Evolutionary conservation across 768 basidiomycete species (phyloP).

Genomic region (Sarcodon aspratus): DNA sequence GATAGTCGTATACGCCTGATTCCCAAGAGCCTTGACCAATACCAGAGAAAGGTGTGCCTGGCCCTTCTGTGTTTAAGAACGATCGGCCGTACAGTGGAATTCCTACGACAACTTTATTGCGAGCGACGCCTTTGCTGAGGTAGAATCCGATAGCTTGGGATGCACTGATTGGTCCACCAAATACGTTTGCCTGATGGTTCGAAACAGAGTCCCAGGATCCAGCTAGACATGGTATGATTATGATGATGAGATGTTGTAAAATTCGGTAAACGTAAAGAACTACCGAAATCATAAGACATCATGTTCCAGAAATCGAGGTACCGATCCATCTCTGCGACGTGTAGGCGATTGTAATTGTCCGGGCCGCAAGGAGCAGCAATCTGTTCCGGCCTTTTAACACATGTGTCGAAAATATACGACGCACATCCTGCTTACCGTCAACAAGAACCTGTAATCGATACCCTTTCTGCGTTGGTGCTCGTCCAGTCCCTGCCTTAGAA

Average conservation of each 20-base stretch:
- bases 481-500: conserved; percentile 68
- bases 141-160: conserved; percentile 64
- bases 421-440: conserved; percentile 46
- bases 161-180: conserved; percentile 53
- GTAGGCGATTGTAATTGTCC: conserved; percentile 71
- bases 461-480: conserved; percentile 58
- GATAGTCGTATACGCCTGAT: conserved; percentile 85
- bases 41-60: conserved; percentile 70
- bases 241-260: conserved; percentile 2
- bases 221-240: conserved; percentile 28
- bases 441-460: conserved; percentile 49
- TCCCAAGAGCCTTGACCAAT: conserved; percentile 90
- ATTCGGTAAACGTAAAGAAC: conserved; percentile 7
- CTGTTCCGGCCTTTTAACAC: conserved; percentile 23
- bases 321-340: conserved; percentile 75
- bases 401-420: neutral
- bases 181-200: conserved; percentile 83
- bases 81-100: conserved; percentile 91
- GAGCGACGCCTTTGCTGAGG: conserved; percentile 53
- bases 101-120: conserved; percentile 78
- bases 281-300: conserved; percentile 87
- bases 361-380: conserved; percentile 91
- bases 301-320: conserved; percentile 95
- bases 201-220: conserved; percentile 67
- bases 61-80: conserved; percentile 78